Evolutionary conservation across 202 grass and related monocot genomes (phyloP).

Genomic region (Panicum virgatum): DNA sequence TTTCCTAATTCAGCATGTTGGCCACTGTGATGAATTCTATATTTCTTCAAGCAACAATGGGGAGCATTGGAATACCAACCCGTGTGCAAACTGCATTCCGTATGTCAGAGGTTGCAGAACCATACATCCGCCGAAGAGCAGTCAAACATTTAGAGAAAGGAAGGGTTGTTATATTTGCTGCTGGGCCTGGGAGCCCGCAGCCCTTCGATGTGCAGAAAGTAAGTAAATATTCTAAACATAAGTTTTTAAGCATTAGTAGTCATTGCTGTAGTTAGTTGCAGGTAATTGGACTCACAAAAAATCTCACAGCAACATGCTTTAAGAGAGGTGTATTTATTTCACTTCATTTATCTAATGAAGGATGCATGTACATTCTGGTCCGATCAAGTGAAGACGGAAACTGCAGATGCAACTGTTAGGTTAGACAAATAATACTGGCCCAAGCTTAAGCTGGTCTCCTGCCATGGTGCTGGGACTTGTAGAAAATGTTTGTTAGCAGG

Average conservation of each 20-base stretch:
- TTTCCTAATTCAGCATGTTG: slow-evolving; percentile 73
- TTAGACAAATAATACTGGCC: neutral
- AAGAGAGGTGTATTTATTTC: no score
- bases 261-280: neutral
- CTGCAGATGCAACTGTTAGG: neutral
- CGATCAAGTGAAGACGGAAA: neutral
- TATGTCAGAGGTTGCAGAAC: slow-evolving; percentile 98
- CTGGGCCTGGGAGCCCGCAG: slow-evolving; percentile 94
- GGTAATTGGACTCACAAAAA: neutral
- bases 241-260: neutral
- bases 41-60: slow-evolving; percentile 99
- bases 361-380: neutral
- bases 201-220: slow-evolving; percentile 95
- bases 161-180: slow-evolving; percentile 97
- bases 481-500: neutral
- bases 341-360: neutral
- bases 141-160: slow-evolving; percentile 94
- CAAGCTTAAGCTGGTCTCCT: neutral
- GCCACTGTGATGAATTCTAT: slow-evolving; percentile 99
- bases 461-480: neutral
- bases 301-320: neutral
- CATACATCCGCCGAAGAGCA: slow-evolving; percentile 89
- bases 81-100: slow-evolving; percentile 93
- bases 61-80: slow-evolving; percentile 94
- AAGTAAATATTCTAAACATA: slow-evolving; percentile 41